Evolutionary conservation across 1,284 basidiomycete genomes (phyloP).

Genomic region (Puccinia sorghi): DNA sequence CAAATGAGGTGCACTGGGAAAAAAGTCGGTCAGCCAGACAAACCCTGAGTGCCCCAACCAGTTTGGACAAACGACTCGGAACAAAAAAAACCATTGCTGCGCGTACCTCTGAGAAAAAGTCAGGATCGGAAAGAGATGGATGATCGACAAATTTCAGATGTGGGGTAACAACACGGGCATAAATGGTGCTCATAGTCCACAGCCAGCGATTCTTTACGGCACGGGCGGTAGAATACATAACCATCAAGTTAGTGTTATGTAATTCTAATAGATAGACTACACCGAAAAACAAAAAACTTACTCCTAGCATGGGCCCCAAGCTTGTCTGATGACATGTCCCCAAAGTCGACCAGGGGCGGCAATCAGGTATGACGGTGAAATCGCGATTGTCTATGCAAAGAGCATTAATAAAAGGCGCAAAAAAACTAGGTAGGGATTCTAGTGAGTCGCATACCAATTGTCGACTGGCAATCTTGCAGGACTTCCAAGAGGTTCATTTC

Average conservation of each 20-base stretch:
- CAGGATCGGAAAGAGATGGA: conserved; percentile 20
- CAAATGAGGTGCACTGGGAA: conserved; percentile 19
- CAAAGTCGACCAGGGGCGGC: conserved; percentile 14
- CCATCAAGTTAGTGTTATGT: neutral
- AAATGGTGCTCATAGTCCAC: conserved; percentile 23
- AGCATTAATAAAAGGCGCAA: neutral
- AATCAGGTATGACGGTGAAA: conserved; percentile 32
- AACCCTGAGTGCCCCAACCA: neutral
- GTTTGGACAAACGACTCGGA: neutral
- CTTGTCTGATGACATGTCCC: conserved; percentile 33
- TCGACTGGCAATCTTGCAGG: conserved; percentile 23
- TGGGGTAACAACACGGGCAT: conserved; percentile 19
- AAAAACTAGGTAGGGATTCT: neutral
- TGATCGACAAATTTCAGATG: conserved; percentile 3
- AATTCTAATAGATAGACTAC: neutral
- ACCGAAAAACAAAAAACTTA: neutral
- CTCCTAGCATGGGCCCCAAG: conserved; percentile 40
- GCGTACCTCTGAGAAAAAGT: conserved; percentile 36
- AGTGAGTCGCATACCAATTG: conserved; percentile 29
- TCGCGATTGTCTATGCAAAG: conserved; percentile 43
- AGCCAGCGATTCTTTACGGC: conserved; percentile 29
- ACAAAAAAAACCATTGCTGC: neutral
- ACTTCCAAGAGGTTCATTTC: conserved; percentile 20
- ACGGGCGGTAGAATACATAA: neutral
- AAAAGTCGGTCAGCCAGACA: neutral